Conservation (phyloP, 2,329 filamentous ascomycete species). For the Alternaria arbusti region DNA sequence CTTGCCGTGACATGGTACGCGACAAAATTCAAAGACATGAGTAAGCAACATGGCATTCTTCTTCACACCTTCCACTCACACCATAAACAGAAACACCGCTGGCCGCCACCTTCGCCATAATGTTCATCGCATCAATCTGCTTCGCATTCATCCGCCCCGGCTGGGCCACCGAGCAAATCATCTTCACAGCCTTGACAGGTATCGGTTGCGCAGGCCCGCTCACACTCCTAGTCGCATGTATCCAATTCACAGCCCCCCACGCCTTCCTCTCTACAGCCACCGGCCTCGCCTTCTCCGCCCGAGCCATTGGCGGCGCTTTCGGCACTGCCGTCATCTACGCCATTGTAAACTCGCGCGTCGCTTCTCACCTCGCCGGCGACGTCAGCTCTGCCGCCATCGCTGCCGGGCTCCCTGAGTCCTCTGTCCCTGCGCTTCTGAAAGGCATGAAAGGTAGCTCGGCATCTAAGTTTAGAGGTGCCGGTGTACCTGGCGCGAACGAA, state of each 20-base stretch:
- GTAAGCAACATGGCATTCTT: constrained; percentile 3
- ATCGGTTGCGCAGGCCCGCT: constrained; percentile 39
- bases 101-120: constrained; percentile 33
- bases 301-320: constrained; percentile 43
- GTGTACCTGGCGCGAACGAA: constrained; percentile 21
- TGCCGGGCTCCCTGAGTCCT: constrained; percentile 31
- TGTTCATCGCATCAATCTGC: constrained; percentile 35
- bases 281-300: constrained; percentile 41
- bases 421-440: constrained; percentile 24
- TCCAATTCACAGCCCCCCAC: constrained; percentile 42
- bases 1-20: constrained; percentile 36
- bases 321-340: constrained; percentile 41
- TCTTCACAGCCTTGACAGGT: constrained; percentile 35
- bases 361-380: constrained; percentile 26
- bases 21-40: constrained; percentile 38
- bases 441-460: constrained; percentile 25
- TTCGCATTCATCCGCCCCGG: constrained; percentile 34
- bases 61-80: background rate
- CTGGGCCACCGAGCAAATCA: constrained; percentile 34
- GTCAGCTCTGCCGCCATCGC: constrained; percentile 28
- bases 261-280: constrained; percentile 40
- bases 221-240: constrained; percentile 40
- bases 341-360: constrained; percentile 33
- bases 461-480: constrained; percentile 12
- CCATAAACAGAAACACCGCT: constrained; percentile 26